Base-by-base conservation (phyloP, 2,329 filamentous ascomycete species). In the Apiospora aurea region DNA sequence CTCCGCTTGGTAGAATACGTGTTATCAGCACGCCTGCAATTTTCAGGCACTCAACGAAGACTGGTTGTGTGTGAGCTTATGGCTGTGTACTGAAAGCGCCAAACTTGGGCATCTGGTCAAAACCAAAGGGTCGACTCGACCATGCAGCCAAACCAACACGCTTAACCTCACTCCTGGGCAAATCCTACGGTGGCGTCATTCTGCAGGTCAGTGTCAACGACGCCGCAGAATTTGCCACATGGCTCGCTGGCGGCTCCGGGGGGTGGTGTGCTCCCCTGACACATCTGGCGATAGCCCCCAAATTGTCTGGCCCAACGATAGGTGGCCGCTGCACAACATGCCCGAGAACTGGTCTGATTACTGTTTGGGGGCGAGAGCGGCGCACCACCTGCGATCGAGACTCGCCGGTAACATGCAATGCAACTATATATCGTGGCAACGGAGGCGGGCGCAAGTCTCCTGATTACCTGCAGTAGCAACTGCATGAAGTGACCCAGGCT, bases 251-350 rank as follows among this genome's bases (percentile, higher is more conserved):
- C 34, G 34, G 57, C 34, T 64, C 57, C 34, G 34, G 34, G 34
- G 21, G 57, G 13, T 34, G 29, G 57, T 41, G 34, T 41, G 21
- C 18, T 64, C 34, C 53, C 57, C 34, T 38, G 34, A 34, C 53
- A 26, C 18, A 57, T 57, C 51, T 34, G 7, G 57, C 57, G 57
- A 64, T 64, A 64, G 57, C 57, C 57, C 57, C 57, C 57, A 64
- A 64, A 64, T 21, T n/a, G 18, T n/a, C 8, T 41, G 34, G 29
- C 57, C 57, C 34, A 41, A 61, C 53, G 16, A 64, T 21, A 24
- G 10, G 29, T 38, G 29, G 41, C 34, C 26, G 34, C 51, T 57
- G 51, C 51, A 34, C 53, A 18, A 38, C 53, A 61, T 21, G 34
- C 53, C 16, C 16, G 16, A 21, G 29, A 21, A 34, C 26, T 16